These are phyloP conservation scores for Phytophthora capsici DNA, from an alignment of 352 stramenopile species.

Conservation along the genomic window DNA sequence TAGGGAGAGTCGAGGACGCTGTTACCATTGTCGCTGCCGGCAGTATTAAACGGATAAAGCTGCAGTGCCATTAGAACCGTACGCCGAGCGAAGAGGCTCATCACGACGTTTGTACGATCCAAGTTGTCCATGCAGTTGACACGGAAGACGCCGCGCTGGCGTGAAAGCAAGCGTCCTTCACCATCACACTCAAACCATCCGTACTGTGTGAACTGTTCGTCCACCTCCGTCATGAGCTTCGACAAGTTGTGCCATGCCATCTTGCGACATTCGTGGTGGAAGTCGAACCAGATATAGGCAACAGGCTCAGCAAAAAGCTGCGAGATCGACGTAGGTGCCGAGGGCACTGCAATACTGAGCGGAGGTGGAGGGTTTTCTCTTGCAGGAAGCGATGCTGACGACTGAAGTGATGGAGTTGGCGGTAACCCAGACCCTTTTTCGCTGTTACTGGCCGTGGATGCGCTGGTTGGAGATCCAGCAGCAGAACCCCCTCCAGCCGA, in stretches of 20 bases:
- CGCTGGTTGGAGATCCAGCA: slow-evolving; percentile 42
- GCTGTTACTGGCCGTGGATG: slow-evolving; percentile 33
- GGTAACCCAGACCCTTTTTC: slow-evolving; percentile 27
- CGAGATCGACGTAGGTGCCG: slow-evolving; percentile 57
- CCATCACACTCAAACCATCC: slow-evolving; percentile 55
- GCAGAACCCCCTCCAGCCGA: slow-evolving; percentile 27
- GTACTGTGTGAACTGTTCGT: slow-evolving; percentile 83
- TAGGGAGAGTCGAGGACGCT: slow-evolving; percentile 76
- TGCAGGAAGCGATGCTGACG: slow-evolving; percentile 30
- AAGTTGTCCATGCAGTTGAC: slow-evolving; percentile 99
- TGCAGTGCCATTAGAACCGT: slow-evolving; percentile 82
- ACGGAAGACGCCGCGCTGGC: slow-evolving; percentile 92
- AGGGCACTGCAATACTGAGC: slow-evolving; percentile 37
- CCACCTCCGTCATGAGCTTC: slow-evolving; percentile 90
- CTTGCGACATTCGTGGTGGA: slow-evolving; percentile 96
- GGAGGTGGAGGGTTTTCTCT: slow-evolving; percentile 14
- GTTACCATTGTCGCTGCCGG: slow-evolving; percentile 60
- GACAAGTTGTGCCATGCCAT: slow-evolving; percentile 93
- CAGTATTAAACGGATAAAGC: slow-evolving; percentile 59
- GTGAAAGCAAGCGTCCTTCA: slow-evolving; percentile 55
- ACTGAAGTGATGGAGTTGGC: slow-evolving; percentile 20
- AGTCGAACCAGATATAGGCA: slow-evolving; percentile 96
- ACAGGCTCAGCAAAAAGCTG: slow-evolving; percentile 69
- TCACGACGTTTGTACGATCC: slow-evolving; percentile 91
- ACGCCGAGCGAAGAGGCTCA: slow-evolving; percentile 89